Percentiles rank a stretch among this genome's conserved stretches.
Evolutionary conservation across 2,329 filamentous ascomycete genomes (phyloP).

Genomic region (Alternaria sp.): DNA sequence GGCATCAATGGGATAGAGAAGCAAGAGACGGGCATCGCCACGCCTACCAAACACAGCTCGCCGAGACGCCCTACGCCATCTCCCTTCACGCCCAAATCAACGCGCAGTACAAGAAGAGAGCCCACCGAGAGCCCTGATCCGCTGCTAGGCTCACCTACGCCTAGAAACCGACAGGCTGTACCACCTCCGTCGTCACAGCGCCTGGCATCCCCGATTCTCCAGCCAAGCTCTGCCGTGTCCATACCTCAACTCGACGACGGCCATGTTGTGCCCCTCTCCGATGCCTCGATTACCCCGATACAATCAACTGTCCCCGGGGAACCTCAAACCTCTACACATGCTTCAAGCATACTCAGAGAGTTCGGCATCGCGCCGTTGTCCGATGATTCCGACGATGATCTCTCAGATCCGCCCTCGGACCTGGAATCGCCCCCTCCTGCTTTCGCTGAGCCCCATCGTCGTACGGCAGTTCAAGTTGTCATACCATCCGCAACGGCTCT

Average conservation of each 20-base stretch:
- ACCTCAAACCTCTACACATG: neutral
- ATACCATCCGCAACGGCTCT: slow-evolving; percentile 34
- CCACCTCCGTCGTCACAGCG: slow-evolving; percentile 13
- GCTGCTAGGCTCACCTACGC: slow-evolving; percentile 26
- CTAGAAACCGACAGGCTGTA: slow-evolving; percentile 1
- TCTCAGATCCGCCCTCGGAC: slow-evolving; percentile 34
- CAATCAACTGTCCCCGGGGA: neutral
- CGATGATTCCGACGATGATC: slow-evolving; percentile 33
- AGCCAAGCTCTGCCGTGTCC: slow-evolving; percentile 7
- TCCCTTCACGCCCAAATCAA: slow-evolving; percentile 24
- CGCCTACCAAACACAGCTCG: slow-evolving; percentile 14
- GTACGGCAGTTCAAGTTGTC: slow-evolving; percentile 36
- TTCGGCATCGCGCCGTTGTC: slow-evolving; percentile 31
- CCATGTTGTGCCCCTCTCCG: slow-evolving; percentile 2
- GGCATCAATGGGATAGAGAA: neutral
- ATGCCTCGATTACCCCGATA: neutral
- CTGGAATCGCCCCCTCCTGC: slow-evolving; percentile 18
- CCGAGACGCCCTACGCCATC: slow-evolving; percentile 24
- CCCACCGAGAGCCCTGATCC: slow-evolving; percentile 42
- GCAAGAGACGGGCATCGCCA: neutral
- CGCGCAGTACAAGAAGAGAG: slow-evolving; percentile 1
- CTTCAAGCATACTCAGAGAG: slow-evolving; percentile 20
- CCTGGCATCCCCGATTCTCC: slow-evolving; percentile 3
- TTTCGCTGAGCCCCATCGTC: slow-evolving; percentile 28
- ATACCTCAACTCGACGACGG: slow-evolving; percentile 10